Evolutionary conservation across 345 rosid genomes (phyloP), one percentile per base, ranked within the genome.

Genomic region (Salix koriyanagi): DNA sequence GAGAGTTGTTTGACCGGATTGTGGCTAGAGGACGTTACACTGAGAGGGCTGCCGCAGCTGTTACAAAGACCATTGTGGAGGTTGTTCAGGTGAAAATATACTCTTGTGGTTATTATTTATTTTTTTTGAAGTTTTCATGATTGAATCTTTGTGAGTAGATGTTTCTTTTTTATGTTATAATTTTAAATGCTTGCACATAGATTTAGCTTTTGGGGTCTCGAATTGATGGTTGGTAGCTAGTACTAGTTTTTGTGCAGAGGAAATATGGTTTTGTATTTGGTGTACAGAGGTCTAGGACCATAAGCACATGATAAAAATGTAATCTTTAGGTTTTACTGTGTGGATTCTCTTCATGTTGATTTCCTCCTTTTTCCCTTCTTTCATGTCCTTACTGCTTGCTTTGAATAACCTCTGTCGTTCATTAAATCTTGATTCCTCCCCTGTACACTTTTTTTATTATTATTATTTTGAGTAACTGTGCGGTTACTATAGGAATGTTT

Each of bases 1-100:
- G 84, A 32, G 81, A 82, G 30, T 75, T 82, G 76, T 82, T 78
- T 70, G 81, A 82, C 23, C 71, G 84, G 73, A 82, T 82, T 58
- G 84, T 82, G 28, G 81, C 81, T 34, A 70, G 84, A 78, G 84
- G 84, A 16, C 84, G 78, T 78, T 82, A 82, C 73, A 82, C 84
- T 4, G 84, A 82, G 60, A 78, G 84, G 71, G 84, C 84, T 74
- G 84, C 84, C 71, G 84, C 84, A 66, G 66, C 44, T 3, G 81
- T 82, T 34, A 82, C 84, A 32, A 82, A 77, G 78, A 82, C 84
- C 64, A 82, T 82, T 75, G 81, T 82, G n/a, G 84, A 82, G 76
- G 84, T 82, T 65, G 84, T 82, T 82, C 79, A 82, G 84, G 81
- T 82, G 36, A 46, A 70, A 26, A 42, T 23, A 69, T 25, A 19